Evolutionary conservation across 2,329 filamentous ascomycete genomes (phyloP), one percentile per base, ranked within the genome.

Genomic region (Pezizomycotina sp.): DNA sequence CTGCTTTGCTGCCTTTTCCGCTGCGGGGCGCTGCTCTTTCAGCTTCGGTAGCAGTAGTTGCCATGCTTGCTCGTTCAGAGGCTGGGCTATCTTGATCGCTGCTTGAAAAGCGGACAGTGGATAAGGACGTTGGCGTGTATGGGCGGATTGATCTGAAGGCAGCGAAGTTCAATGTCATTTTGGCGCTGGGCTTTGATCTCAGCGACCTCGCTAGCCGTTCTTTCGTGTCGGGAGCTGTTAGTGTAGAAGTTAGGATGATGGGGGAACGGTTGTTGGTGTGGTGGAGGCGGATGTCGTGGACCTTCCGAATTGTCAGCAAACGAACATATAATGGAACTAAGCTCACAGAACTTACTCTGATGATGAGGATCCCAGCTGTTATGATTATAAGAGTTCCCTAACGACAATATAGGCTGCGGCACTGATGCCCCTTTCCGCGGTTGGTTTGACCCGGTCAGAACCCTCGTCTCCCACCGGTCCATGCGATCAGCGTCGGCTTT

Each of bases 21-120:
- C 74, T 46, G 68, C 65, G 40, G 65, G 62, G 47, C 72, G 64
- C 55, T 83, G 76, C 14, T 67, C 65, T 21, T 79, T 56, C 9
- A 86, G 60, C 41, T 73, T 71, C 31, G 73, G 71, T 48, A 72
- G 71, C 22, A 84, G 61, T 34, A 75, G 58, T 32, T 69, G 66
- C 79, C 78, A 86, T 3, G 73, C 69, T 36, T 63, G 60, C 41
- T 82, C 75, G 46, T 69, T 73, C 48, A 86, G 60, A 13, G 74
- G 72, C 15, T 68, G 64, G 6, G 69, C 68, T 23, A 81, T 76
- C 45, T 79, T 70, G 28, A 78, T 66, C 19, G 79, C 74, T 23
- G 75, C 76, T 51, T 76, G 70, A 54, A 82, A 86, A 1, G 77
- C 72, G 77, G 67, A 56, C 82, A 78, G 50, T 76, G 72, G 36